phyloP scores from a whole-genome alignment of 2,329 filamentous ascomycete species.

The Fusarium sp. region DNA sequence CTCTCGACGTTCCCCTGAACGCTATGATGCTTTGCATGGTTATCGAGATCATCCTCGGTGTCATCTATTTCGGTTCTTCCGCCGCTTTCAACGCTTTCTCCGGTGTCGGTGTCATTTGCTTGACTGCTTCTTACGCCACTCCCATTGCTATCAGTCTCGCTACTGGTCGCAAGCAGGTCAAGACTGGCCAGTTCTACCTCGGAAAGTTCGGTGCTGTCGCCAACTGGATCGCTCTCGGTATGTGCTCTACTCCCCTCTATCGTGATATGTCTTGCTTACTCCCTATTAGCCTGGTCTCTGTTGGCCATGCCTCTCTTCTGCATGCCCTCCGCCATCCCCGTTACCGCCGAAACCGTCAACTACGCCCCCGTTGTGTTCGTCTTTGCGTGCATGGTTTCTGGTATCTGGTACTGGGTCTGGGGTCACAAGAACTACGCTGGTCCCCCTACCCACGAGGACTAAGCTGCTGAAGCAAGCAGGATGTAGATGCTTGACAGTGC shows the following conservation, averaged over 20 bases:
- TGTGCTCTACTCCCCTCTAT: background rate
- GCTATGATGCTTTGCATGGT: slow-evolving; percentile 22
- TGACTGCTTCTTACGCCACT: slow-evolving; percentile 18
- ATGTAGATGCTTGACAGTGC: slow-evolving; percentile 27
- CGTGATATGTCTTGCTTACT: background rate
- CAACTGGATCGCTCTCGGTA: slow-evolving; percentile 13
- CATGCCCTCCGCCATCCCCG: slow-evolving; percentile 17
- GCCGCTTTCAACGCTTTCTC: slow-evolving; percentile 19
- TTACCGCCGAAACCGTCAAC: slow-evolving; percentile 2
- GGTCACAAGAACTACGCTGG: slow-evolving; percentile 24
- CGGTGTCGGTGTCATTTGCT: slow-evolving; percentile 6
- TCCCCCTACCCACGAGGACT: slow-evolving; percentile 52
- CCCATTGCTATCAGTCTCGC: slow-evolving; percentile 9
- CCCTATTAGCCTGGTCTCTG: slow-evolving; percentile 9
- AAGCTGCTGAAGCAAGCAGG: slow-evolving; percentile 18
- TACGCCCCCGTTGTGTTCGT: slow-evolving; percentile 22
- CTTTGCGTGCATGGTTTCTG: slow-evolving; percentile 7
- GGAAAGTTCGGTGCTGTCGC: background rate
- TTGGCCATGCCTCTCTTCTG: slow-evolving; percentile 23
- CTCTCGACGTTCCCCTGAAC: slow-evolving; percentile 7
- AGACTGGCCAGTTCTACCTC: slow-evolving; percentile 7
- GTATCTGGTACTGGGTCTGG: slow-evolving; percentile 26
- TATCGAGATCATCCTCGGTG: slow-evolving; percentile 1
- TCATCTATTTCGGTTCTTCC: slow-evolving; percentile 19
- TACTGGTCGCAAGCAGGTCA: slow-evolving; percentile 8